These are phyloP conservation scores for Daldinia grandis DNA, from an alignment of 495 filamentous ascomycete genomes.

Conservation along the genomic window DNA sequence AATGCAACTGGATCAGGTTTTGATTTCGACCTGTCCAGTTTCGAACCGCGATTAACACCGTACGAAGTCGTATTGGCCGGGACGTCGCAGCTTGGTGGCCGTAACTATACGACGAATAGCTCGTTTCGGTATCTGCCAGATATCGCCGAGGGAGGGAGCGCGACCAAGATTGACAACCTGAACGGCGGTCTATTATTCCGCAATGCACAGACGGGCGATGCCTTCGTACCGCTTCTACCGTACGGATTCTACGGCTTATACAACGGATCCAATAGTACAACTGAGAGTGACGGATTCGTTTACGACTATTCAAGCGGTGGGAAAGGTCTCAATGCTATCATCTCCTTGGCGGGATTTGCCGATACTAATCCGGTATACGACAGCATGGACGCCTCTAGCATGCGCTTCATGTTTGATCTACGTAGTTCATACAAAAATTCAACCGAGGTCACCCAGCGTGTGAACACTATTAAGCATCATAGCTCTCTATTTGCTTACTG, in stretches of 20 bases:
- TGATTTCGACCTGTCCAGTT: constrained; percentile 55
- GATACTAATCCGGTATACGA: constrained; percentile 60
- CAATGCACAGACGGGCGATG: constrained; percentile 45
- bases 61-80: constrained; percentile 56
- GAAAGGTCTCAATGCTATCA: constrained; percentile 55
- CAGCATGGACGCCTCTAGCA: constrained; percentile 62
- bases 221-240: constrained; percentile 62
- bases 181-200: constrained; percentile 63
- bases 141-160: constrained; percentile 61
- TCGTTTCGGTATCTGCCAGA: constrained; percentile 65
- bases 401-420: constrained; percentile 74
- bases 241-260: constrained; percentile 72
- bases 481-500: constrained; percentile 71
- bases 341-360: constrained; percentile 48
- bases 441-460: constrained; percentile 60
- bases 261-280: constrained; percentile 60
- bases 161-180: constrained; percentile 69
- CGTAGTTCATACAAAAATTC: constrained; percentile 67
- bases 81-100: constrained; percentile 47
- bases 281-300: constrained; percentile 53
- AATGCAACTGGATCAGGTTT: constrained; percentile 59
- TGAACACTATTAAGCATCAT: constrained; percentile 59
- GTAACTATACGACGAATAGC: constrained; percentile 52
- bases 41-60: constrained; percentile 56
- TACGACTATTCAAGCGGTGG: constrained; percentile 61